Base-by-base conservation (phyloP, 2,329 filamentous ascomycete genomes). In the Trichophyton mentagrophytes region DNA sequence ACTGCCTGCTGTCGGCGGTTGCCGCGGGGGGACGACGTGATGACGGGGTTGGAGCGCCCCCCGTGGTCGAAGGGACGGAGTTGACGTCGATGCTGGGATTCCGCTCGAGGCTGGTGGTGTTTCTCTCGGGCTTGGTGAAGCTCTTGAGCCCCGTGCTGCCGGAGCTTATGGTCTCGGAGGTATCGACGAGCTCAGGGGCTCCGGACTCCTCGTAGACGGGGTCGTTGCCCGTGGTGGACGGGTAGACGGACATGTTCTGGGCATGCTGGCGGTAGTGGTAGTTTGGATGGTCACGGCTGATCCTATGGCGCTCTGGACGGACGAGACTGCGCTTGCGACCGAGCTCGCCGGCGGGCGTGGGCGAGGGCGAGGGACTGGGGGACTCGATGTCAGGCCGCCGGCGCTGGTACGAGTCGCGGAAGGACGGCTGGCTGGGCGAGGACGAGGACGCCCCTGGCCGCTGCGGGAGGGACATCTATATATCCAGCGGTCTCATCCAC, bases 251-350 rank as follows among this genome's bases (percentile, higher is more conserved):
- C 90, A 99, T 96, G 65, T 92, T 88, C 68, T 90, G 88, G 8
- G 95, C 90, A 82, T 96, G 91, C 72, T 95, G 88, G 66, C 90
- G 85, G 74, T 99, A 99, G 75, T 96, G 83, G 71, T 96, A 99
- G 73, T 97, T 95, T 13, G 91, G 90, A 71, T 97, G 90, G 67
- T 91, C 88, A 65, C 82, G 85, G 67, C 91, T 88, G 66, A 95
- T 89, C 67, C 88, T 84, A 69, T 87, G 87, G 66, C 93, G 84
- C 75, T 99, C 93, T 0, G 93, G 93, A 64, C 88, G 82, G 70
- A 99, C 86, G 65, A 99, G 78, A 73, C 89, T 96, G 71, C 88
- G 85, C 76, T 97, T 97, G 67, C 91, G 85, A 63, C 75, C 73
- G 61, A 85, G 47, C 46, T 84, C 82, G 62, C 73, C 76, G 59